Percentiles rank a stretch among this genome's conserved stretches.
Evolutionary conservation across 495 filamentous ascomycete genomes (phyloP).

Genomic region (Talaromyces adpressus): DNA sequence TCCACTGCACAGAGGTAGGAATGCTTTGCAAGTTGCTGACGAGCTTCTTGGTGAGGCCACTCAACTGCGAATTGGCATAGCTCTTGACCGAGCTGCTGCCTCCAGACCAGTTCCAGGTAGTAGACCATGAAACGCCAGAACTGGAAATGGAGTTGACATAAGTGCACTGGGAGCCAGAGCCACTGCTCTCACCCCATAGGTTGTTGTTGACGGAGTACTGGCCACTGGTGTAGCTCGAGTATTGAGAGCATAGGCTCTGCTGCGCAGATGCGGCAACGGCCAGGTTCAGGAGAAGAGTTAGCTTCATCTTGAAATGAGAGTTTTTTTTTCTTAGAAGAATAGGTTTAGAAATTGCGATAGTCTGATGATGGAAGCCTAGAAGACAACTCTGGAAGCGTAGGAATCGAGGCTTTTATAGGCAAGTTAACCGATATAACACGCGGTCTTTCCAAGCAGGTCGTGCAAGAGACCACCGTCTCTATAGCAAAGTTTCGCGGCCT

Average conservation of each 20-base stretch:
- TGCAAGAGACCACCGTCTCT: background rate
- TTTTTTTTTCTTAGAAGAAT: background rate
- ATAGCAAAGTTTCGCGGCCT: background rate
- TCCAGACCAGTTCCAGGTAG: constrained; percentile 38
- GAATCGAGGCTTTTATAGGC: background rate
- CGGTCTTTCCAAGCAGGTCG: background rate
- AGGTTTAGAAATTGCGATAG: background rate
- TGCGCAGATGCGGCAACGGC: constrained; percentile 10
- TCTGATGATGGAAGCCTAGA: background rate
- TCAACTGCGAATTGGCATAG: constrained; percentile 29
- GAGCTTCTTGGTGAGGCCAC: constrained; percentile 21
- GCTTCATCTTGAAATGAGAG: constrained; percentile 7
- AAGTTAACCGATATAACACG: background rate
- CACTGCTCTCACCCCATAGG: constrained; percentile 30
- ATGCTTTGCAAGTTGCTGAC: constrained; percentile 29
- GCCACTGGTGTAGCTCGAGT: constrained; percentile 22
- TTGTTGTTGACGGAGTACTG: constrained; percentile 42
- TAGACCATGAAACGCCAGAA: constrained; percentile 26
- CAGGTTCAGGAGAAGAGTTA: constrained; percentile 3
- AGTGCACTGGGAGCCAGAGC: constrained; percentile 36
- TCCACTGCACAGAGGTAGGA: constrained; percentile 30
- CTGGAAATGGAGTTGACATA: constrained; percentile 24
- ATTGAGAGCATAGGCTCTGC: constrained; percentile 31
- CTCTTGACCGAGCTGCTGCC: constrained; percentile 36
- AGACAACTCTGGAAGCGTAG: background rate